Percentiles rank a stretch among this genome's conserved stretches.
phyloP scores from a whole-genome alignment of 352 stramenopile genomes.

The Phytophthora europaea region DNA sequence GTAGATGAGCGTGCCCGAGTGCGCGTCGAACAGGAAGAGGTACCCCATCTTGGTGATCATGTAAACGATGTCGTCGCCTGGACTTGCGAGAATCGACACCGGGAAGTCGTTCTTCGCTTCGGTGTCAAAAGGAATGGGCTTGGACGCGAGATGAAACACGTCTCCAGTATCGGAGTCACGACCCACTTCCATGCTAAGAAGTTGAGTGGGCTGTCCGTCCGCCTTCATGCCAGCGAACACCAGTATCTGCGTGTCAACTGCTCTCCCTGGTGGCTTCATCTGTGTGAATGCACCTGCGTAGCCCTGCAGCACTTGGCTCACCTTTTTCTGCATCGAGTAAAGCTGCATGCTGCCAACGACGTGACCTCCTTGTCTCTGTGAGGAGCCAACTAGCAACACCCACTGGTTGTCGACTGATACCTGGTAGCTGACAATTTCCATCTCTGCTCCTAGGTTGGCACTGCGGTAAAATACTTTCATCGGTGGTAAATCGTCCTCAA shows the following conservation, averaged over 20 bases:
- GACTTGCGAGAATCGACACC: conserved; percentile 94
- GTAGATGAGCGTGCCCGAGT: conserved; percentile 98
- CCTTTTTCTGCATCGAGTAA: conserved; percentile 98
- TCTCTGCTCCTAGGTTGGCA: conserved; percentile 89
- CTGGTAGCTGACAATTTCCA: conserved; percentile 99
- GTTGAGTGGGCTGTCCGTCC: conserved; percentile 65
- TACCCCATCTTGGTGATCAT: conserved; percentile 99
- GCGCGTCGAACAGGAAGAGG: conserved; percentile 99
- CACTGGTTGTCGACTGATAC: conserved; percentile 97
- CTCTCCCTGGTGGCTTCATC: conserved; percentile 95
- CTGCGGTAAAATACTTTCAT: conserved; percentile 98
- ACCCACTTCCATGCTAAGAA: conserved; percentile 98
- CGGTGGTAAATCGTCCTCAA: conserved; percentile 90
- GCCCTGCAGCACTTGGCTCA: conserved; percentile 97
- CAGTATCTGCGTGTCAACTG: conserved; percentile 86
- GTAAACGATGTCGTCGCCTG: conserved; percentile 95
- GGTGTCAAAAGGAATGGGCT: conserved; percentile 94
- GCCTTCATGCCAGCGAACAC: conserved; percentile 84
- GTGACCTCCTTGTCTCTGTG: conserved; percentile 88
- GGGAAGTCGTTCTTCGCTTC: conserved; percentile 95
- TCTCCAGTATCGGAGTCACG: conserved; percentile 94
- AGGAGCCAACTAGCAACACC: conserved; percentile 98
- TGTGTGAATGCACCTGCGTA: conserved; percentile 96
- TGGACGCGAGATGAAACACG: conserved; percentile 93
- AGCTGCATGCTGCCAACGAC: conserved; percentile 98